These are phyloP conservation scores for Groenewaldozyma tartarivorans DNA, from an alignment of 805 yeast species.

Conservation along the genomic window DNA sequence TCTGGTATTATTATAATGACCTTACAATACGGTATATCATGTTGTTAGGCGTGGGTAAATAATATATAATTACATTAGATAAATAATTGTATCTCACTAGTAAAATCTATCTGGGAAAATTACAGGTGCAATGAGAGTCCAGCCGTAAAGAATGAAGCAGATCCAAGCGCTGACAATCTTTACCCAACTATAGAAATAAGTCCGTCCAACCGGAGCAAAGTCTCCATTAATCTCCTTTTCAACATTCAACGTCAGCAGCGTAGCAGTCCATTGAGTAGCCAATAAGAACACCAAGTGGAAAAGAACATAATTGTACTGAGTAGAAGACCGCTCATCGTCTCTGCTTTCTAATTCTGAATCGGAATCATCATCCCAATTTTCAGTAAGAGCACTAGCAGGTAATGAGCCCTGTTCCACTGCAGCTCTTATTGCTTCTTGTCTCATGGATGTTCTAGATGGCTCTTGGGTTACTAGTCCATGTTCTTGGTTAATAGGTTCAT, in stretches of 20 bases:
- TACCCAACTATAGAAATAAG: constrained; percentile 92
- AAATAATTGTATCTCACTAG: no score
- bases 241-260: constrained; percentile 85
- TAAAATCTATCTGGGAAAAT: constrained; percentile 79
- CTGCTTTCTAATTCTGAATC: constrained; percentile 27
- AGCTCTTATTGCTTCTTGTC: constrained; percentile 79
- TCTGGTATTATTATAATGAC: no score
- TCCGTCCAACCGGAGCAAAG: constrained; percentile 93
- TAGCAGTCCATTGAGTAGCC: constrained; percentile 96
- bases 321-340: constrained; percentile 54
- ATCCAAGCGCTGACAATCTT: constrained; percentile 89
- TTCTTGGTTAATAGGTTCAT: constrained; percentile 35
- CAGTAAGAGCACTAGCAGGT: constrained; percentile 84
- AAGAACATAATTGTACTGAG: constrained; percentile 74
- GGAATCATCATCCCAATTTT: constrained; percentile 49
- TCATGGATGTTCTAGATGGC: constrained; percentile 61
- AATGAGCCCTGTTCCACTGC: constrained; percentile 95
- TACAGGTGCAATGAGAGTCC: constrained; percentile 90
- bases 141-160: constrained; percentile 74
- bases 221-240: constrained; percentile 75
- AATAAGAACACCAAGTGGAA: constrained; percentile 88
- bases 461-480: constrained; percentile 34
- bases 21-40: no score
- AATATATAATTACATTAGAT: no score
- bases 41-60: no score